phyloP scores from a whole-genome alignment of 805 yeast genomes.

The Pichia exigua region DNA sequence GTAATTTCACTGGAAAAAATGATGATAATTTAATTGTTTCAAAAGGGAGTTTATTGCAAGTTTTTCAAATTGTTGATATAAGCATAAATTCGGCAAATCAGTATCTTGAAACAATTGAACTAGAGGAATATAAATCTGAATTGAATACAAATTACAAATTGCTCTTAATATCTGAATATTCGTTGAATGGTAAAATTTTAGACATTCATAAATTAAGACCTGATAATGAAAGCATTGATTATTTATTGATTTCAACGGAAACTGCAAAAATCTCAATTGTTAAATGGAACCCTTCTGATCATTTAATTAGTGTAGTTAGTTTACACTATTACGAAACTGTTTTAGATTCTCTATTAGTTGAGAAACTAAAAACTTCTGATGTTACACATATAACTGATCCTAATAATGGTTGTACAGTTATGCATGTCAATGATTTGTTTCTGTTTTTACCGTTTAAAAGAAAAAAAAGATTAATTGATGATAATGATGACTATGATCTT shows the following conservation, averaged over 20 bases:
- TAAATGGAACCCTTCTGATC: conserved; percentile 53
- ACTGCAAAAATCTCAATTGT: conserved; percentile 72
- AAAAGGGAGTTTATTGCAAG: conserved; percentile 61
- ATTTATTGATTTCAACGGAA: conserved; percentile 57
- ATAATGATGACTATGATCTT: conserved; percentile 13
- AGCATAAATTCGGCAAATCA: not conserved
- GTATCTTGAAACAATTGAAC: conserved; percentile 14
- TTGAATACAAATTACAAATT: conserved; percentile 24
- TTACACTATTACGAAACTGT: conserved; percentile 81
- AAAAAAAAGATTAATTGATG: conserved; percentile 30
- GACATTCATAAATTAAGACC: conserved; percentile 46
- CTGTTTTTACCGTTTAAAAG: conserved; percentile 61
- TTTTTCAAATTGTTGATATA: conserved; percentile 38
- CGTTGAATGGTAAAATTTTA: conserved; percentile 61
- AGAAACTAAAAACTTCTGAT: conserved; percentile 27
- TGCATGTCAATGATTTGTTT: conserved; percentile 58
- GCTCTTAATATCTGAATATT: conserved; percentile 52
- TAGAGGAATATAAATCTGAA: conserved; percentile 11
- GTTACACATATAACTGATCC: conserved; percentile 58
- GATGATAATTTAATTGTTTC: conserved; percentile 56
- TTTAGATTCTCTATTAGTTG: conserved; percentile 43
- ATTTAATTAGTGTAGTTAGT: conserved; percentile 61
- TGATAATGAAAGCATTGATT: conserved; percentile 44
- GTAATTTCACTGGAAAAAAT: conserved; percentile 32
- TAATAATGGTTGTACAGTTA: conserved; percentile 43